Base-by-base conservation (phyloP, 352 stramenopile genomes). In the Blastocystis sp. region DNA sequence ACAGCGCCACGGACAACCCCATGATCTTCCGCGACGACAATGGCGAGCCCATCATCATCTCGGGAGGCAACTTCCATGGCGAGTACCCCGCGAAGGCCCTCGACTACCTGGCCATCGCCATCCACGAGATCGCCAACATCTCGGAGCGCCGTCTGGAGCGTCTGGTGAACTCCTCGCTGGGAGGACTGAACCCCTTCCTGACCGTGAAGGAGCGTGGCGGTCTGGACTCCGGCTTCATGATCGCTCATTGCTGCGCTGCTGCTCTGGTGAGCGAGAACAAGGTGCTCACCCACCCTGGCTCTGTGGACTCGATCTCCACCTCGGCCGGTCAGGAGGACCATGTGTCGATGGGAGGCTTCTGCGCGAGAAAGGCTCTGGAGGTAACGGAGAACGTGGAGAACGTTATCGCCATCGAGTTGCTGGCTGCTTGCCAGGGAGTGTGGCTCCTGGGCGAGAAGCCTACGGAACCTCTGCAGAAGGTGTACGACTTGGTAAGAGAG, bases 161-260 rank as follows among this genome's bases (percentile, higher is more conserved):
- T 47, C 91, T 96, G 29, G 93, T 95, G 80, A 96, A 96, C 91
- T 93, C 93, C 43, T 93, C 92, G 76, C 90, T 96, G 80, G 95
- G 93, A 91, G 94, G 94, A 75, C 87, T 96, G 73, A 93, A 93
- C 11, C 93, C 93, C 1, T 96, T 96, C 90, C 90, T 96, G 6
- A 79, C 66, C n/a, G 93, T 95, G 41, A 91, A 94, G 54, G 92
- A 95, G 79, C 62, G 77, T 41, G 93, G 94, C 15, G 94, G 94
- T 5, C 91, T 96, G 75, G 95, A 96, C 91, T 95, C 93, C 45
- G 94, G 94, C 34, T 96, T 96, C 90, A 96, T 96, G 94, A 96
- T 96, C 90, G 93, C 94, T 0, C 93, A 96, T 89, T 95, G 94
- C 91, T 95, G 93, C 3, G 93, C 93, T 2, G 93, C 93, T 0